phyloP scores from a whole-genome alignment of 306 rosid genomes.

The Cucumis hystrix region DNA sequence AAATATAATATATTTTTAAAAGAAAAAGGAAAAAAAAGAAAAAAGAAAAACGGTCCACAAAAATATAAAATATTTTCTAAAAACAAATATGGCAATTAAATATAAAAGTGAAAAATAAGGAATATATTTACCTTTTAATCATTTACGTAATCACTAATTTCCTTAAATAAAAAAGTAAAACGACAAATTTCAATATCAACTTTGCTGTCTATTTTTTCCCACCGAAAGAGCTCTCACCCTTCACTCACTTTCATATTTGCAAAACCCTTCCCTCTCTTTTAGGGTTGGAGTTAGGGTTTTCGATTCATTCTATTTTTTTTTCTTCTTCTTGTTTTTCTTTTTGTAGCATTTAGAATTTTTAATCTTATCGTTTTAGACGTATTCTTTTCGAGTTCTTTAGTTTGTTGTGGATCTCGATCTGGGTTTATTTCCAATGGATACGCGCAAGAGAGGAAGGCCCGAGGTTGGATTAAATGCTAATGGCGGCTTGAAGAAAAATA shows the following conservation, averaged over 20 bases:
- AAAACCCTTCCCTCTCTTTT: conserved; percentile 22
- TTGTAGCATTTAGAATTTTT: background rate
- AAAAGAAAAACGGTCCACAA: too few species aligned
- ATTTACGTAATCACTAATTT: too few species aligned
- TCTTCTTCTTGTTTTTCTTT: too few species aligned
- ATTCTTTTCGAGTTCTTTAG: background rate
- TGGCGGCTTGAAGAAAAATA: conserved; percentile 52
- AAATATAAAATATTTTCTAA: too few species aligned
- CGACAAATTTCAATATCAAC: background rate
- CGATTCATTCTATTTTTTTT: background rate
- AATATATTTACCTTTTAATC: too few species aligned
- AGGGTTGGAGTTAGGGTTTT: conserved; percentile 22
- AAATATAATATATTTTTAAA: too few species aligned
- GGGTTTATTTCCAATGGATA: conserved; percentile 28
- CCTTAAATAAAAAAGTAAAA: too few species aligned
- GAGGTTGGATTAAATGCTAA: conserved; percentile 31
- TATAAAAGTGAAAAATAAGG: too few species aligned
- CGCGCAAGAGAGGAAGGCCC: conserved; percentile 54
- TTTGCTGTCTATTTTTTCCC: background rate
- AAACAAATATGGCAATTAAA: too few species aligned
- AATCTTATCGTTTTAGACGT: background rate
- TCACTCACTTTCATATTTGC: background rate
- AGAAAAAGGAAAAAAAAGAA: too few species aligned
- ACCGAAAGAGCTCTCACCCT: background rate
- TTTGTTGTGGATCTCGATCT: conserved; percentile 38